Evolutionary conservation across 257 asterid genomes (phyloP), one percentile per base, ranked within the genome.

Genomic region (Penstemon barbatus): DNA sequence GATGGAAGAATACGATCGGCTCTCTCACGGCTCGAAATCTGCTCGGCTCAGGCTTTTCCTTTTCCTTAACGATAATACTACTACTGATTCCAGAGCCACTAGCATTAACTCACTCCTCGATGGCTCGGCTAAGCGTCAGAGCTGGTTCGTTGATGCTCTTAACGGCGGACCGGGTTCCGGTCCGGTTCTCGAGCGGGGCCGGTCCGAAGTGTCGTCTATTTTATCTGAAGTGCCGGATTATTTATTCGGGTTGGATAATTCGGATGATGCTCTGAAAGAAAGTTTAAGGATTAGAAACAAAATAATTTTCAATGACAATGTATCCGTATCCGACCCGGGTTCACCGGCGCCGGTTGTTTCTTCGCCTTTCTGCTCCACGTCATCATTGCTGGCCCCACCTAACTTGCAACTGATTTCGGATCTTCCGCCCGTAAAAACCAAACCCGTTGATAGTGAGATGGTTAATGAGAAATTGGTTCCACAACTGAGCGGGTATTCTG

Each of bases 191-290:
- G 97, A 92, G 43, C 92, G 96, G 8, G 97, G 94, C 50, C 82
- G 95, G 51, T 89, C 97, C 0, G 96, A 89, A 74, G 98, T 78
- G 10, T 89, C 98, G 0, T 92, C 97, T 0, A 81, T 89, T 38
- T 81, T 92, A 0, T 92, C 96, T 2, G 97, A 92, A 57, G 92
- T 89, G 53, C 96, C 98, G 38, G 95, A 92, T 78, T 92, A 89
- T 57, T 49, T 89, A n/a, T 86, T 89, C 84, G 97, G 98, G 78
- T 61, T 89, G 87, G 97, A 89, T 15, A 82, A 75, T 68, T 74
- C 95, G 0, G 96, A 89, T 33, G 96, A 91, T 57, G 71, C 82
- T 3, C 25, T 75, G 33, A 76, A 52, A 79, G 96, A 8, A 78
- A 74, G 57, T 57, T 18, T 63, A 37, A 85, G 71, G 62, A 19